phyloP scores from a whole-genome alignment of 495 filamentous ascomycete genomes.

The Tuber calosporum region DNA sequence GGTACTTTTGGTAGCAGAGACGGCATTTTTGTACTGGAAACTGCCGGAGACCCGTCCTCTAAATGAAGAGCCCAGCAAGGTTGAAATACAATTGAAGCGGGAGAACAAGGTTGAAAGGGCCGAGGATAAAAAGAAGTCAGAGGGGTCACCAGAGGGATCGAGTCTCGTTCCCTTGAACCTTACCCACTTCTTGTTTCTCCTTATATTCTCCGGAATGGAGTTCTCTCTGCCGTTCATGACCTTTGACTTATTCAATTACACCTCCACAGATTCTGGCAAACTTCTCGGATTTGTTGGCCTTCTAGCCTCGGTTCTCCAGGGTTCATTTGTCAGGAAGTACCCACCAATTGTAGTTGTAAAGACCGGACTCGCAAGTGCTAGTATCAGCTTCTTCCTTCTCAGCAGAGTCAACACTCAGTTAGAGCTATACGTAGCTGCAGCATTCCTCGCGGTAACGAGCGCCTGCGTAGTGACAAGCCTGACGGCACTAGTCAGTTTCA shows the following conservation, averaged over 20 bases:
- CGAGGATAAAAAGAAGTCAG: slow-evolving; percentile 28
- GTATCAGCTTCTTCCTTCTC: slow-evolving; percentile 72
- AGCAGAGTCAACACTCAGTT: slow-evolving; percentile 57
- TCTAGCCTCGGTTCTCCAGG: slow-evolving; percentile 84
- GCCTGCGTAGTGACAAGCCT: slow-evolving; percentile 91
- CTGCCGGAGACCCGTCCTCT: slow-evolving; percentile 83
- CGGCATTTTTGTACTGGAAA: slow-evolving; percentile 73
- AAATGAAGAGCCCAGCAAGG: slow-evolving; percentile 33
- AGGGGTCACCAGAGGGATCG: slow-evolving; percentile 12
- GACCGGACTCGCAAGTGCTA: slow-evolving; percentile 68
- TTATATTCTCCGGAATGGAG: slow-evolving; percentile 96
- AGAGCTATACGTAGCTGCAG: slow-evolving; percentile 71
- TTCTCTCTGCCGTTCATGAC: slow-evolving; percentile 96
- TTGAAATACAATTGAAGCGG: not conserved
- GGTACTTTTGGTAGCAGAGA: slow-evolving; percentile 74
- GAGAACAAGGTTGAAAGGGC: slow-evolving; percentile 42
- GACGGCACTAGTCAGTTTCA: slow-evolving; percentile 84
- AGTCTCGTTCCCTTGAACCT: slow-evolving; percentile 59
- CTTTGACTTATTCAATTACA: slow-evolving; percentile 78
- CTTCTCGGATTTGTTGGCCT: slow-evolving; percentile 89
- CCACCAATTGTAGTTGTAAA: slow-evolving; percentile 71
- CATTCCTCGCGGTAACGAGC: slow-evolving; percentile 75
- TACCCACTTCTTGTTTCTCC: slow-evolving; percentile 81
- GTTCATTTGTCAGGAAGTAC: slow-evolving; percentile 69
- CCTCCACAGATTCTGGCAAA: slow-evolving; percentile 71